Percentiles rank a stretch among this genome's conserved stretches.
Conservation (phyloP, 2,329 filamentous ascomycete species). For the Chaetomium sp. region DNA sequence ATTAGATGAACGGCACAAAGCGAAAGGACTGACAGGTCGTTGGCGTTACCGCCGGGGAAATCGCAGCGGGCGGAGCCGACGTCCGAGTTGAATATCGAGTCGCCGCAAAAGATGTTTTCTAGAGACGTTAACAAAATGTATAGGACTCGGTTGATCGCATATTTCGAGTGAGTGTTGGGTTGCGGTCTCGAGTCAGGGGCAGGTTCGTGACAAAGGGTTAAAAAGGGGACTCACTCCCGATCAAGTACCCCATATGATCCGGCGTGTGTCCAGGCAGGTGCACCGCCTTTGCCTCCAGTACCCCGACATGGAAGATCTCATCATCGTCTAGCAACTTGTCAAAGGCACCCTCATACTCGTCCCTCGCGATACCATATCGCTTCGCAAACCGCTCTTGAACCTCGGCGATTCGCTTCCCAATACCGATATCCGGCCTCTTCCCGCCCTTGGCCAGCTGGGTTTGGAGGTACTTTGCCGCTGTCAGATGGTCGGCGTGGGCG, state of each 20-base stretch:
- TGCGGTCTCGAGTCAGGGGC: neutral
- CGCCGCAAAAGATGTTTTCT: constrained; percentile 55
- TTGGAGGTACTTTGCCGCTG: constrained; percentile 61
- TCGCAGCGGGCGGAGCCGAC: constrained; percentile 57
- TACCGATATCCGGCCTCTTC: constrained; percentile 50
- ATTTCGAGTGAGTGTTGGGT: neutral
- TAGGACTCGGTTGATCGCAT: neutral
- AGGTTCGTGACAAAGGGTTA: neutral
- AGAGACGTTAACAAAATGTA: neutral
- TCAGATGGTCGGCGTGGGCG: constrained; percentile 62
- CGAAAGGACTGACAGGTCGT: constrained; percentile 38
- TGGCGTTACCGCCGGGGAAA: constrained; percentile 55
- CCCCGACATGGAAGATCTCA: constrained; percentile 56
- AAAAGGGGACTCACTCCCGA: constrained; percentile 45
- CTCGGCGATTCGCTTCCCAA: constrained; percentile 55
- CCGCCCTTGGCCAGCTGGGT: constrained; percentile 43
- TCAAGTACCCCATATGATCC: constrained; percentile 61
- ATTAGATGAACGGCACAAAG: neutral
- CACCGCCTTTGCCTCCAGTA: constrained; percentile 48
- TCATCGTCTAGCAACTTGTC: constrained; percentile 57
- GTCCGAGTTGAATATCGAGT: constrained; percentile 56
- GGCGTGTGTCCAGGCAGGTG: constrained; percentile 64
- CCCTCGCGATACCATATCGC: constrained; percentile 49
- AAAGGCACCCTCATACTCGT: constrained; percentile 52
- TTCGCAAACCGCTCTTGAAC: constrained; percentile 55